phyloP scores from a whole-genome alignment of 2,329 filamentous ascomycete genomes.

The Alternaria ethzedia region DNA sequence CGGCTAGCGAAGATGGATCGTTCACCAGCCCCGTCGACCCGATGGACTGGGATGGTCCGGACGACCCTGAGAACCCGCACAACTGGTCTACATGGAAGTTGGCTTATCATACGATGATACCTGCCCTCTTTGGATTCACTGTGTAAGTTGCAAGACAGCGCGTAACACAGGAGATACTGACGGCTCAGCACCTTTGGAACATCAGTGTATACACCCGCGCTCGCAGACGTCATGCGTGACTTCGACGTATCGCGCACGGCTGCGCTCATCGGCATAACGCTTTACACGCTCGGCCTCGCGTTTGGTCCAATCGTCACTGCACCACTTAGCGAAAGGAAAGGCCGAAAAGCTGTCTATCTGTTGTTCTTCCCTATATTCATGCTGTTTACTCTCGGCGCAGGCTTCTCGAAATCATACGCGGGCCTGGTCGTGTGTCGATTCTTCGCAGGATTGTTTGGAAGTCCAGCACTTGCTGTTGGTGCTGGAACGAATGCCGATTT shows the following conservation, averaged over 20 bases:
- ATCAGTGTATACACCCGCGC: slow-evolving; percentile 61
- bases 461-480: slow-evolving; percentile 57
- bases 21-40: neutral
- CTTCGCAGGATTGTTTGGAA: slow-evolving; percentile 76
- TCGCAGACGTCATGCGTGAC: slow-evolving; percentile 55
- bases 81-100: slow-evolving; percentile 46
- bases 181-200: slow-evolving; percentile 58
- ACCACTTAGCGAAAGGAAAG: slow-evolving; percentile 64
- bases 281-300: slow-evolving; percentile 67
- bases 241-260: slow-evolving; percentile 63
- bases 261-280: slow-evolving; percentile 64
- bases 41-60: slow-evolving; percentile 42
- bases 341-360: slow-evolving; percentile 62
- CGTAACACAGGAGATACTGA: neutral
- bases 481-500: slow-evolving; percentile 52
- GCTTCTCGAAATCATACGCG: slow-evolving; percentile 58
- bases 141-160: slow-evolving; percentile 33
- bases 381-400: slow-evolving; percentile 64
- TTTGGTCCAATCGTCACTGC: slow-evolving; percentile 66
- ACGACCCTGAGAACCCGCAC: slow-evolving; percentile 48
- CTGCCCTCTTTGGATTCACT: slow-evolving; percentile 46
- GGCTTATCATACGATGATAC: slow-evolving; percentile 41
- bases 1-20: neutral
- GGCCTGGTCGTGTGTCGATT: slow-evolving; percentile 64
- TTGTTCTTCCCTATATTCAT: slow-evolving; percentile 56